A percentile compares a stretch with the other conserved stretches of the same genome.
Conservation (phyloP, 2,329 filamentous ascomycete species). For the Scolecobasidium constrictum region DNA sequence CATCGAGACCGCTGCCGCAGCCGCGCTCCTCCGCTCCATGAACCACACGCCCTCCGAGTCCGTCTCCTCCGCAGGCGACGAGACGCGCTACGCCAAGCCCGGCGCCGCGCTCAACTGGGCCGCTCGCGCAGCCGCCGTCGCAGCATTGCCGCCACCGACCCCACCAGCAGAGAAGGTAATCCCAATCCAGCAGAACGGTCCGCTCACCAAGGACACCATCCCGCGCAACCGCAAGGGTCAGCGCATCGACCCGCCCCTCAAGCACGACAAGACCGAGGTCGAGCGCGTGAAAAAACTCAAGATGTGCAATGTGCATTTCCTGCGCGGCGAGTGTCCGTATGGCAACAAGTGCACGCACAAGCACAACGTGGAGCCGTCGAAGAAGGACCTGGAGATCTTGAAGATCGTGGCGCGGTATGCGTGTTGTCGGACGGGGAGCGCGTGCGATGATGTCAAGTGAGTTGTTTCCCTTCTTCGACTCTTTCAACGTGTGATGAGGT, state of each 20-base stretch:
- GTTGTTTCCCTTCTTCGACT: too few species aligned
- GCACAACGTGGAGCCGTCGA: slow-evolving; percentile 42
- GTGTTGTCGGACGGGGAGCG: slow-evolving; percentile 46
- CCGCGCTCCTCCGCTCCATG: background rate
- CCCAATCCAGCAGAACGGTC: slow-evolving; percentile 26
- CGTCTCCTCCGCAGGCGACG: background rate
- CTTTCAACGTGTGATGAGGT: too few species aligned
- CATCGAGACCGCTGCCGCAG: background rate
- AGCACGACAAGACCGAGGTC: slow-evolving; percentile 44
- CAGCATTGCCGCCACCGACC: slow-evolving; percentile 11
- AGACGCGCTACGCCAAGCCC: background rate
- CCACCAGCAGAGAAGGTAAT: slow-evolving; percentile 23
- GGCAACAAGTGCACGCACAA: slow-evolving; percentile 44
- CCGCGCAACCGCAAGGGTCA: slow-evolving; percentile 49
- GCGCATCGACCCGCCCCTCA: slow-evolving; percentile 43
- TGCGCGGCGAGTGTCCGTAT: slow-evolving; percentile 47
- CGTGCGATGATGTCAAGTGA: slow-evolving; percentile 43
- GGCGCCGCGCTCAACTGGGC: slow-evolving; percentile 1
- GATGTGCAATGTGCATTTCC: slow-evolving; percentile 51
- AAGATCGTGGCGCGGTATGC: slow-evolving; percentile 52
- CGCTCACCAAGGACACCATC: slow-evolving; percentile 27
- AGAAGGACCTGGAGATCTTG: slow-evolving; percentile 42
- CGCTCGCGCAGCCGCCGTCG: background rate
- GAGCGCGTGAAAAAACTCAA: slow-evolving; percentile 51
- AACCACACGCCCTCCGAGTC: slow-evolving; percentile 4